Evolutionary conservation across 2,329 filamentous ascomycete genomes (phyloP).

Genomic region (Arthrobotrys musiformis): DNA sequence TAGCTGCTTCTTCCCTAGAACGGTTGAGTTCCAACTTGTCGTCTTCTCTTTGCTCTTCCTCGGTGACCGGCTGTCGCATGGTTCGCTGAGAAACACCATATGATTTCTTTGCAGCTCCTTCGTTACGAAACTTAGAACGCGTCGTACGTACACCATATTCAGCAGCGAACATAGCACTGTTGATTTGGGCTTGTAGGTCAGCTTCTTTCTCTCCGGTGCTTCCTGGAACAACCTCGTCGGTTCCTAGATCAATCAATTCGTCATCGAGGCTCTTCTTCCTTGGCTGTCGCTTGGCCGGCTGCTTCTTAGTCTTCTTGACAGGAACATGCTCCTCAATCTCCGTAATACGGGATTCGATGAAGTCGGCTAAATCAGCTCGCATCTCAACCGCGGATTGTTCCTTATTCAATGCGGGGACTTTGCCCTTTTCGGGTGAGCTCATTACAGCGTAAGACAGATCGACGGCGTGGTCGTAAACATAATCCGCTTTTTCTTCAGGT

Average conservation of each 20-base stretch:
- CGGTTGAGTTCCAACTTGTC: conserved; percentile 45
- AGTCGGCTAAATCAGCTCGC: conserved; percentile 35
- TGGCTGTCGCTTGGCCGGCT: conserved; percentile 9
- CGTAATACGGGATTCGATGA: conserved; percentile 45
- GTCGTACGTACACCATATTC: conserved; percentile 51
- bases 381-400: conserved; percentile 49
- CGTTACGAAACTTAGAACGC: conserved; percentile 49
- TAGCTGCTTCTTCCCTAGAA: conserved; percentile 23
- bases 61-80: conserved; percentile 46
- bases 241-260: neutral
- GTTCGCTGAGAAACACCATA: conserved; percentile 48
- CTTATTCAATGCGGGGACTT: conserved; percentile 13
- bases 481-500: neutral
- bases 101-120: conserved; percentile 45
- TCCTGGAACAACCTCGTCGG: neutral
- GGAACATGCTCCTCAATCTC: conserved; percentile 46
- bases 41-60: conserved; percentile 44
- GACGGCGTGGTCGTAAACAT: conserved; percentile 43
- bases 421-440: conserved; percentile 22
- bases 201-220: conserved; percentile 13
- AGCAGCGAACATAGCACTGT: conserved; percentile 42
- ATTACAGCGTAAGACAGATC: conserved; percentile 40
- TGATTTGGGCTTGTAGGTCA: conserved; percentile 39
- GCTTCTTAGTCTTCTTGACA: conserved; percentile 26
- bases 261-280: neutral